Base-by-base conservation (phyloP, 2,329 filamentous ascomycete genomes). In the Aspergillus oerlinghausenensis region DNA sequence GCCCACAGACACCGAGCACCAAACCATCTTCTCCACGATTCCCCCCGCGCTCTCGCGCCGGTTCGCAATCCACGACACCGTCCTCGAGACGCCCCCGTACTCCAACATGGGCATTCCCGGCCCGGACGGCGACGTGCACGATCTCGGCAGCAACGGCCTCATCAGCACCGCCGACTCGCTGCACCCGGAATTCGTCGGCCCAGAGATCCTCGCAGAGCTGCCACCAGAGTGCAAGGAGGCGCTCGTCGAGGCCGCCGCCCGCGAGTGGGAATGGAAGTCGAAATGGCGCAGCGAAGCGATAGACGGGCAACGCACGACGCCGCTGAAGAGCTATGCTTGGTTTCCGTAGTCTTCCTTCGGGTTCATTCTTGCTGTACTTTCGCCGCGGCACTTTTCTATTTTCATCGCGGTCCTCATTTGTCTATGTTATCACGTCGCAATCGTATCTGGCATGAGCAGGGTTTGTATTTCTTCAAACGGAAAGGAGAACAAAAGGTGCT, bases 281-380 rank as follows among this genome's bases (percentile, higher is more conserved):
- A 82, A 81, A 60, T 96, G 92, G 90, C 83, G 83, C 17, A 80
- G 83, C 4, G 92, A 97, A 74, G 79, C 72, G 38, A 74, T 80
- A 9, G 83, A 84, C 67, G 80, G 80, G 4, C 55, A 66, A 17
- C 65, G 73, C 21, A 63, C 65, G 17, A 63, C 62, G 9, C 66
- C 72, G 6, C 60, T 67, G 17, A 72, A 74, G 65, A 75, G 72
- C 40, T 76, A 74, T 61, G 67, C 72, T 9, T 76, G 74, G 73
- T 71, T 68, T 59, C 72, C 73, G 40, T 75, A 54, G 68, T 55
- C 7, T 26, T 7, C n/a, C 40, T 43, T n/a, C n/a, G 10, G 21
- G 5, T 4, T 4, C 29, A 5, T 43, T 42, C 38, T 19, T 43
- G 49, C n/a, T 21, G 17, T 48, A 45, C n/a, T 28, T 7, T 11